Evolutionary conservation across 2,329 filamentous ascomycete genomes (phyloP).

Genomic region (Beauveria varroae): DNA sequence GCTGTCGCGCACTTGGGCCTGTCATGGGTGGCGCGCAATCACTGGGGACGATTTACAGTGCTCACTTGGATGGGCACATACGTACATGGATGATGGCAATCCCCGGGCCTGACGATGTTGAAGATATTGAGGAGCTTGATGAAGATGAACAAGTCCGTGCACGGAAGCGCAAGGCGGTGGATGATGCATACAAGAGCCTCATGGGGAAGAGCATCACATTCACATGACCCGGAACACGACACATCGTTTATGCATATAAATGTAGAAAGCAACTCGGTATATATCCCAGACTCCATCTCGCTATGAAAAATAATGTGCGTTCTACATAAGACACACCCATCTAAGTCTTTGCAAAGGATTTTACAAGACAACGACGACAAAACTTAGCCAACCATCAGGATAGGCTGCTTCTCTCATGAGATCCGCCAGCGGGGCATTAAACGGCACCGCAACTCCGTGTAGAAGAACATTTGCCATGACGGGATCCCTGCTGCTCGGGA

Average conservation of each 20-base stretch:
- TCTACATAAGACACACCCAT: background rate
- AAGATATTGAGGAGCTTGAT: conserved; percentile 35
- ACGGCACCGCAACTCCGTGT: conserved; percentile 78
- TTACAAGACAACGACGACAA: conserved; percentile 67
- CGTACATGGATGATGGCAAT: conserved; percentile 64
- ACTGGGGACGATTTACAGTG: conserved; percentile 61
- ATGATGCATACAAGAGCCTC: conserved; percentile 72
- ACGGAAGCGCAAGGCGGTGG: conserved; percentile 68
- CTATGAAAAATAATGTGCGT: background rate
- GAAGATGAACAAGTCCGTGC: conserved; percentile 39
- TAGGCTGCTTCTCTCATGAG: conserved; percentile 77
- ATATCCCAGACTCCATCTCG: background rate
- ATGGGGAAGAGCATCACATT: conserved; percentile 67
- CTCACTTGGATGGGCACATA: conserved; percentile 78
- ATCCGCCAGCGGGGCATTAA: conserved; percentile 73
- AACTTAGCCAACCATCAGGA: conserved; percentile 83
- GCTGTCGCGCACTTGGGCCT: conserved; percentile 46
- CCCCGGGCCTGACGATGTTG: conserved; percentile 42
- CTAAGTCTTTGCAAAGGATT: background rate
- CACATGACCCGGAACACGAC: conserved; percentile 19
- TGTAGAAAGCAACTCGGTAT: background rate
- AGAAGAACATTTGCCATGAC: conserved; percentile 77
- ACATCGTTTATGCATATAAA: background rate
- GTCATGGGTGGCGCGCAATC: conserved; percentile 52
- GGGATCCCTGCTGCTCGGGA: conserved; percentile 77